Percentiles rank a stretch among this genome's conserved stretches.
Conservation (phyloP, 345 rosid species). For the Salix caprea region DNA sequence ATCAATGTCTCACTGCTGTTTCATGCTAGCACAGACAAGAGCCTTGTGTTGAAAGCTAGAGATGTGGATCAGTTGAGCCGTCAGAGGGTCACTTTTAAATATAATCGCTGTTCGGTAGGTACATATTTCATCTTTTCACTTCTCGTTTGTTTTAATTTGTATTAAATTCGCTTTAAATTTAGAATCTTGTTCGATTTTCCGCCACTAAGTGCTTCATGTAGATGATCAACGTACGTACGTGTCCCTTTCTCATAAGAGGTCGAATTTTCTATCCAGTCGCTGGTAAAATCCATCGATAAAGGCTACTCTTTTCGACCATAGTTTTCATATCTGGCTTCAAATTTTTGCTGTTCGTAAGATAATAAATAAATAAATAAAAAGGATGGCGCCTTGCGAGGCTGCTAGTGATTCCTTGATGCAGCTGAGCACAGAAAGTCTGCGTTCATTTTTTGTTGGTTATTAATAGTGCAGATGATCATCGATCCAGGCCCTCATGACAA, state of each 20-base stretch:
- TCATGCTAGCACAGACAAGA: slow-evolving; percentile 13
- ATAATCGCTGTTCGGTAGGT: background rate
- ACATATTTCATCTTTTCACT: slow-evolving; percentile 5
- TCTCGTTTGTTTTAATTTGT: background rate
- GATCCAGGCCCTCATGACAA: background rate
- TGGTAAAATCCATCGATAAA: too few species aligned
- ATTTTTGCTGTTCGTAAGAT: too few species aligned
- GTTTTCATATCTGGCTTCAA: too few species aligned
- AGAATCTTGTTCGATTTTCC: background rate
- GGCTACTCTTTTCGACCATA: too few species aligned
- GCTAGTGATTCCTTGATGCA: background rate
- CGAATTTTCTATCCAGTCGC: background rate
- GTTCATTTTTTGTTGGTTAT: background rate
- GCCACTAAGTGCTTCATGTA: background rate
- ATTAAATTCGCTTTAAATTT: background rate
- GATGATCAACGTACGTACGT: background rate
- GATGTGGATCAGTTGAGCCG: background rate
- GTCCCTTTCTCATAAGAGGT: background rate
- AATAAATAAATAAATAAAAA: too few species aligned
- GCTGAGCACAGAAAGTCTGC: background rate
- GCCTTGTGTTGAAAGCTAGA: background rate
- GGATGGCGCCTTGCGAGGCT: too few species aligned
- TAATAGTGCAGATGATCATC: background rate
- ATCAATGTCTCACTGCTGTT: slow-evolving; percentile 42
- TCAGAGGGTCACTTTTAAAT: background rate